These are phyloP conservation scores for Sporothrix inflata DNA, from an alignment of 2,329 filamentous ascomycete genomes.

Conservation along the genomic window DNA sequence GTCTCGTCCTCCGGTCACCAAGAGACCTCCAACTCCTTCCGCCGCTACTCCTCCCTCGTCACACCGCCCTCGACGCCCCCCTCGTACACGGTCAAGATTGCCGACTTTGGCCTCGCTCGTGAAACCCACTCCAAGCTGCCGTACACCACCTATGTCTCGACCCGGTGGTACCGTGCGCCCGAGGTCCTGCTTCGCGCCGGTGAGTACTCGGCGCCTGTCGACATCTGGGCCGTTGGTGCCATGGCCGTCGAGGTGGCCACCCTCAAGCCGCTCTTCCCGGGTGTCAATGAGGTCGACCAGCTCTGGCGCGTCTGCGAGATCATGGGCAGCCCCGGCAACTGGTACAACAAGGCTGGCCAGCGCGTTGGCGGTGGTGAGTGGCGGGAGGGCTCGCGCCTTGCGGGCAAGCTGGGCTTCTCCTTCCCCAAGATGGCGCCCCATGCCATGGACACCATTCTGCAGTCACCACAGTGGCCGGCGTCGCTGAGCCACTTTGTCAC, in stretches of 20 bases:
- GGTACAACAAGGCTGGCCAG: conserved; percentile 89
- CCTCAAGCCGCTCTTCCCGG: conserved; percentile 93
- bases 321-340: conserved; percentile 97
- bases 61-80: conserved; percentile 95
- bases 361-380: conserved; percentile 95
- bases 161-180: conserved; percentile 95
- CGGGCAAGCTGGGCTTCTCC: conserved; percentile 95
- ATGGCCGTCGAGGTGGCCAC: conserved; percentile 99
- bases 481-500: conserved; percentile 92
- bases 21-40: conserved; percentile 82
- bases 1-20: conserved; percentile 87
- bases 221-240: conserved; percentile 97
- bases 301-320: conserved; percentile 99
- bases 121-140: conserved; percentile 96
- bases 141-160: conserved; percentile 98
- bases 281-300: conserved; percentile 97
- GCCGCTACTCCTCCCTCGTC: conserved; percentile 88
- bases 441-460: conserved; percentile 91
- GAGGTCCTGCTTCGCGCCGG: conserved; percentile 92
- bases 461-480: conserved; percentile 86
- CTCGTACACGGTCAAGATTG: conserved; percentile 95
- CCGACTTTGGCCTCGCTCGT: conserved; percentile 95
- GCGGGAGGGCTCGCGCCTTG: conserved; percentile 90
- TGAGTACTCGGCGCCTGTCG: conserved; percentile 95
- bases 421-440: conserved; percentile 99